phyloP scores from a whole-genome alignment of 306 rosid genomes.

The Vicia sativa region DNA sequence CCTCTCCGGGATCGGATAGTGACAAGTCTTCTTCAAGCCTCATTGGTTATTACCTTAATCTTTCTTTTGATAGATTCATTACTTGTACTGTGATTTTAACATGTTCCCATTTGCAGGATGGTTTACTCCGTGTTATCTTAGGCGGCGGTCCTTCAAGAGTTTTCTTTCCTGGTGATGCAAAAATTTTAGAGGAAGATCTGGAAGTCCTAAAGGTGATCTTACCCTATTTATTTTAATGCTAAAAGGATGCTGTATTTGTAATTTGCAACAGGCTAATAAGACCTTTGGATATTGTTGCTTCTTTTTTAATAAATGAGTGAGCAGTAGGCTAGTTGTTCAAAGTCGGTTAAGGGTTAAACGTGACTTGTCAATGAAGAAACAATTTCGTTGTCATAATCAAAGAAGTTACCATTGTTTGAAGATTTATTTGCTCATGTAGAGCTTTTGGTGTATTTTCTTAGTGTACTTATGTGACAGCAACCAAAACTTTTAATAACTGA shows the following conservation, averaged over 20 bases:
- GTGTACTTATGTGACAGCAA: not conserved
- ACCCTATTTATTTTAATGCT: slow-evolving; percentile 30
- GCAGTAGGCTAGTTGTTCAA: slow-evolving; percentile 14
- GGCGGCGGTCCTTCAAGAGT: slow-evolving; percentile 90
- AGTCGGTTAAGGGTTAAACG: not conserved
- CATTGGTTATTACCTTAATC: slow-evolving; percentile 63
- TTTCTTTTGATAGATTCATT: slow-evolving; percentile 30
- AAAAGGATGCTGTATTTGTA: slow-evolving; percentile 5
- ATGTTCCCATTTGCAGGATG: slow-evolving; percentile 64
- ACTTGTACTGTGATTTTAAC: slow-evolving; percentile 33
- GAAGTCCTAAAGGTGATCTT: slow-evolving; percentile 81
- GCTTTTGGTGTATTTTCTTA: slow-evolving; percentile 3
- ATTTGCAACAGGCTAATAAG: slow-evolving; percentile 24
- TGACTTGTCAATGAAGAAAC: not conserved
- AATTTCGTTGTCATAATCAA: not conserved
- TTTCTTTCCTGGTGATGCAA: slow-evolving; percentile 69
- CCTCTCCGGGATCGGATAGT: slow-evolving; percentile 95
- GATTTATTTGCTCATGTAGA: slow-evolving; percentile 1
- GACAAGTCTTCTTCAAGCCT: slow-evolving; percentile 98
- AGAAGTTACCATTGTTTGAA: slow-evolving; percentile 2
- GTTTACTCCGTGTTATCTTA: slow-evolving; percentile 84
- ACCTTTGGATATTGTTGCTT: slow-evolving; percentile 9
- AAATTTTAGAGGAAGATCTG: slow-evolving; percentile 88
- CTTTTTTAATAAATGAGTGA: not conserved
- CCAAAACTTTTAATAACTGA: not conserved